Evolutionary conservation across 352 stramenopile species (phyloP), one percentile per base, ranked within the genome.

Genomic region (Thraustochytrium sp.): DNA sequence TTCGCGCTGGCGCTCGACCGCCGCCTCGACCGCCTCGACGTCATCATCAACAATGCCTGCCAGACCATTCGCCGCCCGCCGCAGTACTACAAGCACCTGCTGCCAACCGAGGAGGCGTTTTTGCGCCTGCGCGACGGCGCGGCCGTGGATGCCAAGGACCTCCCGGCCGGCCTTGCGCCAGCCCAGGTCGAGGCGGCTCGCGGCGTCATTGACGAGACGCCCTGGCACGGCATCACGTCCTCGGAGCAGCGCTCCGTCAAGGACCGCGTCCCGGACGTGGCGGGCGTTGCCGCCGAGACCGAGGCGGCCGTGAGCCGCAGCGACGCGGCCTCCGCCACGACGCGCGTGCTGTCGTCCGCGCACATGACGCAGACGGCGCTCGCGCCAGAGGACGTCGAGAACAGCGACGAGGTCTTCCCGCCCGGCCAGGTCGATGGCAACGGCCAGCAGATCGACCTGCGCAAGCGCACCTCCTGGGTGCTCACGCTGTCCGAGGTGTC

Each of bases 21-120:
- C 31, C 90, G 86, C 9, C 89, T 92, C 59, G 87, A 88, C 21
- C 89, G 91, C 11, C 87, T 98, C 44, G 94, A 98, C 87, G 94
- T 98, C 38, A 85, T 98, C 44, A 93, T 98, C 82, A 98, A 98
- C 88, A 98, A 98, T 87, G 95, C 95, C 2, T 97, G 93, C 88
- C 95, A 98, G 88, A 98, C 95, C 2, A 94, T 98, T 55, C 90
- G 95, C 51, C 89, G 94, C n/a, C 94, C 94, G 2, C 89, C 91
- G 46, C 90, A 91, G 49, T 98, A 98, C 87, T 98, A 98, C 88
- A 88, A 93, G 56, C 93, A 96, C 53, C 82, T 96, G 56, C 89
- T 97, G 53, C 84, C 59, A 1, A 72, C 59, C 34, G 59, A 72
- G 36, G 59, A 72, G 40, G 59, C 59, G 9, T 72, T 72, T 29